phyloP scores from a whole-genome alignment of 768 basidiomycete species.

The Favolaschia claudopus region DNA sequence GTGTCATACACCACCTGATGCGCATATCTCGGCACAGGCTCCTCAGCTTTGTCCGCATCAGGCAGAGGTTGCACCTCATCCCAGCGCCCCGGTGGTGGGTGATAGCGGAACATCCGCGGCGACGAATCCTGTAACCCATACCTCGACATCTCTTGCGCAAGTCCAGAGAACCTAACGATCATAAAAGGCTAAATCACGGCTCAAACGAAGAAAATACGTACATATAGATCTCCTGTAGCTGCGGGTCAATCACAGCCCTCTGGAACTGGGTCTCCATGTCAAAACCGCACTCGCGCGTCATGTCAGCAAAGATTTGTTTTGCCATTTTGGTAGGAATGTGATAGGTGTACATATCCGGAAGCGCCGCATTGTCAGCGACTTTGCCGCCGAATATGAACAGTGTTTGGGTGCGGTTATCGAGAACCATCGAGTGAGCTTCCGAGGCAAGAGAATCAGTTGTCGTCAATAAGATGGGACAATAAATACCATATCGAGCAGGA shows the following conservation, averaged over 20 bases:
- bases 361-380: conserved; percentile 62
- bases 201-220: conserved; percentile 42
- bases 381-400: conserved; percentile 82
- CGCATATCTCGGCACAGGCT: conserved; percentile 73
- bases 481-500: conserved; percentile 67
- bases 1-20: conserved; percentile 82
- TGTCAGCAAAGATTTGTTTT: conserved; percentile 69
- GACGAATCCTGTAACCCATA: conserved; percentile 56
- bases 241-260: conserved; percentile 71
- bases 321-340: conserved; percentile 65
- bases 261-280: conserved; percentile 80
- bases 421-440: conserved; percentile 82
- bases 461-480: not conserved
- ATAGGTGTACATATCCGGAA: conserved; percentile 81
- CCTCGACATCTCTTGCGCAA: conserved; percentile 55
- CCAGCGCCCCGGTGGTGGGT: conserved; percentile 69
- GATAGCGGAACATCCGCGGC: conserved; percentile 76
- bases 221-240: conserved; percentile 76
- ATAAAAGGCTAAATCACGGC: not conserved
- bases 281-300: conserved; percentile 67
- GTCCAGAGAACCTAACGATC: conserved; percentile 63
- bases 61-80: conserved; percentile 58
- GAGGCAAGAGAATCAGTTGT: not conserved
- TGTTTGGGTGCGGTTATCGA: conserved; percentile 64
- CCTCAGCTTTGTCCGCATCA: conserved; percentile 31